Evolutionary conservation across 306 rosid species (phyloP), one percentile per base, ranked within the genome.

Genomic region (Quercus glauca): DNA sequence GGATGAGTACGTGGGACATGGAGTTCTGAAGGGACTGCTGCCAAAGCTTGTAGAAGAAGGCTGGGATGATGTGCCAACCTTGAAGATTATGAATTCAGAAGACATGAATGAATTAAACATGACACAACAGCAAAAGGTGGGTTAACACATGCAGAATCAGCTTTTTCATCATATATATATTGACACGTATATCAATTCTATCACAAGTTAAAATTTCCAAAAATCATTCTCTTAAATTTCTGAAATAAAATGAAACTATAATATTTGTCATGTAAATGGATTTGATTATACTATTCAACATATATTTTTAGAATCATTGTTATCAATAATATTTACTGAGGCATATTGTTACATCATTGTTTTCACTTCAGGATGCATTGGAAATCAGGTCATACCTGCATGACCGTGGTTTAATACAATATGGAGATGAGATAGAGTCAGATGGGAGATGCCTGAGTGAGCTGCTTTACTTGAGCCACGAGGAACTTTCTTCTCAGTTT

Each of bases 1-100:
- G 43, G 98, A 89, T 70, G 98, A 90, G 49, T 92, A 92, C 81
- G 87, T 87, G 58, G 98, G 98, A 77, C 85, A 85, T 75, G 97
- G 98, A 74, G 71, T 84, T 81, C 86, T 92, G 75, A 91, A 94
- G 81, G 93, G 29, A 20, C 75, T 92, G 76, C 86, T 92, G 71
- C 93, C 87, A 2, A 89, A 79, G 74, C 73, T 94, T 80, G 60
- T 94, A 81, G 95, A 91, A 45, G 92, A 94, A 87, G 97, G 97
- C 41, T 94, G 97, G 99, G 95, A 92, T 79, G 99, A 94, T 55
- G 97, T 91, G 4, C 92, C 99, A 19, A 94, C 97, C 33, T 80
- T 94, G 75, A 94, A 94, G 91, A 76, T 91, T 51, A 94, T 94
- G 97, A 85, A 74, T 73, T 76, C 87, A 11, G 93, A 91, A 78